Conservation (phyloP, 2,329 filamentous ascomycete species). For the Didymella exigua region DNA sequence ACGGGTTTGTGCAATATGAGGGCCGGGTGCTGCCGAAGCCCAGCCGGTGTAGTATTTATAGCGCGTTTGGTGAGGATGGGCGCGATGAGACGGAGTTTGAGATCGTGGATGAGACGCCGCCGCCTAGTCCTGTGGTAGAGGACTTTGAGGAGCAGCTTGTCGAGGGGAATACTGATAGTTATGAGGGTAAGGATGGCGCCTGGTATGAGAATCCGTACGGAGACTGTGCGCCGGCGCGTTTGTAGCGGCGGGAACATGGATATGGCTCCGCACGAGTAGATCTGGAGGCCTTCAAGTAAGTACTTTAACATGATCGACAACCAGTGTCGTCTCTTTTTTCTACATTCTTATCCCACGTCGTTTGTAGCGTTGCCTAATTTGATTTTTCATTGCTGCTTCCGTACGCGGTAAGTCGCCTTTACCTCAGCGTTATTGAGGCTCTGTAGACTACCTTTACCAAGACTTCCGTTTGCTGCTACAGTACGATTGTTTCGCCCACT, state of each 20-base stretch:
- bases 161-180: neutral
- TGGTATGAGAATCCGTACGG: too few species aligned
- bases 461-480: too few species aligned
- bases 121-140: neutral
- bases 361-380: too few species aligned
- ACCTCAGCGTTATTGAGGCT: too few species aligned
- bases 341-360: too few species aligned
- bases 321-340: too few species aligned
- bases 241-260: neutral
- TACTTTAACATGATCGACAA: too few species aligned
- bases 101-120: neutral
- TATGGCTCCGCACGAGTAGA: neutral
- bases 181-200: neutral
- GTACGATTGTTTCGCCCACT: too few species aligned
- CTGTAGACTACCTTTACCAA: too few species aligned
- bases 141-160: neutral
- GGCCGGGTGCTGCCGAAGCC: slow-evolving; percentile 1
- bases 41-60: slow-evolving; percentile 3
- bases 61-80: neutral
- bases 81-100: neutral
- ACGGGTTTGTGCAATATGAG: neutral
- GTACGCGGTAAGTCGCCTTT: too few species aligned
- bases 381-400: too few species aligned
- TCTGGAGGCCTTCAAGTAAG: too few species aligned
- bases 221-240: neutral